Evolutionary conservation across 2,329 filamentous ascomycete species (phyloP).

Genomic region (Chaetomiaceae sp.): DNA sequence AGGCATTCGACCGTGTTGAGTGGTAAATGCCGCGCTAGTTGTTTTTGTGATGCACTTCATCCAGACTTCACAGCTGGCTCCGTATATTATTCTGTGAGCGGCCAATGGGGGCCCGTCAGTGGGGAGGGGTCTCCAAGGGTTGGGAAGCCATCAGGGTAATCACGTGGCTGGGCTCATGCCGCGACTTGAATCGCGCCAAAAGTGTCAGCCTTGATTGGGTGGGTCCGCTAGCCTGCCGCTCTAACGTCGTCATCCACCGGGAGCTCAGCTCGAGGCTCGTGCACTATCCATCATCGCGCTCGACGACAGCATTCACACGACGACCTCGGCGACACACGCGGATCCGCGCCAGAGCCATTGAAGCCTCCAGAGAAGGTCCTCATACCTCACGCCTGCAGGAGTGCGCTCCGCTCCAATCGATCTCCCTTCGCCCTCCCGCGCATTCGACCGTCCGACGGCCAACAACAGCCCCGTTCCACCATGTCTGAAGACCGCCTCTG

Average conservation of each 20-base stretch:
- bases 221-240: constrained; percentile 3
- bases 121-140: not conserved
- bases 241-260: constrained; percentile 13
- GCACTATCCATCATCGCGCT: not conserved
- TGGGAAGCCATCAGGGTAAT: not conserved
- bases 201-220: constrained; percentile 5
- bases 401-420: no score
- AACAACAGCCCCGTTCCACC: constrained; percentile 14
- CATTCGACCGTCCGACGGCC: not conserved
- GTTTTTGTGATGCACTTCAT: no score
- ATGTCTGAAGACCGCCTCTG: constrained; percentile 62
- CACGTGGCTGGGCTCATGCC: not conserved
- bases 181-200: not conserved
- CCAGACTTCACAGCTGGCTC: no score
- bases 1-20: no score
- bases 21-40: no score
- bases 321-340: not conserved
- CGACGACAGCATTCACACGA: no score
- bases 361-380: no score
- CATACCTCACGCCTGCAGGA: no score
- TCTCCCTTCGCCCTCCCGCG: not conserved
- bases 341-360: no score
- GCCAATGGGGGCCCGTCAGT: no score
- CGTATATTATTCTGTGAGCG: no score
- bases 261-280: constrained; percentile 7